Evolutionary conservation across 2,329 filamentous ascomycete genomes (phyloP), one percentile per base, ranked within the genome.

Genomic region (Aspergillus arachidicola): DNA sequence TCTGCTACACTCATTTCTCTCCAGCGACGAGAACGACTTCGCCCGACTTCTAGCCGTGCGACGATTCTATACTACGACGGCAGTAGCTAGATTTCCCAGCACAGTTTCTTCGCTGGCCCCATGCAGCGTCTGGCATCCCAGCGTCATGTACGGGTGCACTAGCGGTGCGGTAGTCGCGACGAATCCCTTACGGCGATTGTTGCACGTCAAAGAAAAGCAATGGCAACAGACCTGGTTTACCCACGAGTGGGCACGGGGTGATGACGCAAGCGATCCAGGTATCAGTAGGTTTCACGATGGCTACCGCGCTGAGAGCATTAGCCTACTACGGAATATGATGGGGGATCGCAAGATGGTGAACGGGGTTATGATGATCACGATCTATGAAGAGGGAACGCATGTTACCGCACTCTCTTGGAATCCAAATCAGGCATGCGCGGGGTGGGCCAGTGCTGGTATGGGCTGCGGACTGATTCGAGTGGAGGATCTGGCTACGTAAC

Each of bases 351-450:
- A 72, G 51, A 65, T 76, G 32, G 66, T 74, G 53, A 73, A 75
- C 53, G 73, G 75, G 1, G 65, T 70, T n/a, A 71, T 73, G 62
- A 70, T 76, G 50, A 75, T 79, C 30, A 78, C 79, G 3, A 81
- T 90, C 12, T 85, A 88, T 69, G 89, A 91, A 61, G 85, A 89
- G 55, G 79, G 84, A 65, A 89, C 87, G 11, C 84, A 88, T 54
- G 79, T 91, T 66, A 87, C 87, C 6, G 80, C 83, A 1, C 78
- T 90, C 28, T 83, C 84, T 46, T 92, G 89, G 89, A 91, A 91
- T 71, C 87, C 89, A 1, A 91, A 91, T 69, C 73, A 82, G 41
- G 79, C 82, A n/a, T 89, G 83, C 69, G 87, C 88, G 14, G 89
- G 84, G 68, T 91, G 89, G 89, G 87, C 87, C 3, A 88, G 88